Conservation (phyloP, 306 rosid genomes). For the Citrullus mucosospermus region DNA sequence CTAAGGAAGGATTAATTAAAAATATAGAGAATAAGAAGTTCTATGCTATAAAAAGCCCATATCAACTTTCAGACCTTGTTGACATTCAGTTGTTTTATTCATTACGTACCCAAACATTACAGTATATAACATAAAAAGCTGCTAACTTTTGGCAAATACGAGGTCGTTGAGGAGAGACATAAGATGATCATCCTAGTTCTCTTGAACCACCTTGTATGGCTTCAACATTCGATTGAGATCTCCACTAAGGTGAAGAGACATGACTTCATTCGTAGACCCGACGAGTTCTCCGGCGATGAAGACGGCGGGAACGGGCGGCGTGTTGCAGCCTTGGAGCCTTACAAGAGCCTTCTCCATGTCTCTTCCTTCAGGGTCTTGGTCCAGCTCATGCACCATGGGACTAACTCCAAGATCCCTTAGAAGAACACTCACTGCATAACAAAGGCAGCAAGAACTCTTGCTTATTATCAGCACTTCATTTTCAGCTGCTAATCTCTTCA, state of each 20-base stretch:
- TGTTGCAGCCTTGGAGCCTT: conserved; percentile 25
- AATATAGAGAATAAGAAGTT: not conserved
- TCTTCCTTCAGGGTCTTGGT: conserved; percentile 42
- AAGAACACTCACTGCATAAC: conserved; percentile 43
- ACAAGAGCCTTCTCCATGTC: conserved; percentile 56
- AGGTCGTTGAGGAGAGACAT: not conserved
- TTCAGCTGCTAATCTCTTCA: conserved; percentile 37
- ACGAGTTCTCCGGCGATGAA: conserved; percentile 45
- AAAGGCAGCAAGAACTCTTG: conserved; percentile 55
- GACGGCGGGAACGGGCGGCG: conserved; percentile 50
- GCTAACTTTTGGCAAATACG: not conserved
- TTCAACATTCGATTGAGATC: conserved; percentile 30
- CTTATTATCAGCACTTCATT: conserved; percentile 54
- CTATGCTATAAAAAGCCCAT: not conserved
- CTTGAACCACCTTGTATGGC: conserved; percentile 19
- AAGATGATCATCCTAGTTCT: not conserved
- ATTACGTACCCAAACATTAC: not conserved
- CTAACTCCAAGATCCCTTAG: conserved; percentile 34
- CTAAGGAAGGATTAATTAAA: not conserved
- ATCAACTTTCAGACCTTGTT: not conserved
- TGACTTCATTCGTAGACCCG: conserved; percentile 59
- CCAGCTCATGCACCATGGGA: conserved; percentile 44
- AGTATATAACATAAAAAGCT: not conserved
- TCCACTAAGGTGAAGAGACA: conserved; percentile 63
- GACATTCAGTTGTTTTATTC: not conserved